phyloP scores from a whole-genome alignment of 176 grass and related monocot genomes.

The Ampelocalamus luodianensis region DNA sequence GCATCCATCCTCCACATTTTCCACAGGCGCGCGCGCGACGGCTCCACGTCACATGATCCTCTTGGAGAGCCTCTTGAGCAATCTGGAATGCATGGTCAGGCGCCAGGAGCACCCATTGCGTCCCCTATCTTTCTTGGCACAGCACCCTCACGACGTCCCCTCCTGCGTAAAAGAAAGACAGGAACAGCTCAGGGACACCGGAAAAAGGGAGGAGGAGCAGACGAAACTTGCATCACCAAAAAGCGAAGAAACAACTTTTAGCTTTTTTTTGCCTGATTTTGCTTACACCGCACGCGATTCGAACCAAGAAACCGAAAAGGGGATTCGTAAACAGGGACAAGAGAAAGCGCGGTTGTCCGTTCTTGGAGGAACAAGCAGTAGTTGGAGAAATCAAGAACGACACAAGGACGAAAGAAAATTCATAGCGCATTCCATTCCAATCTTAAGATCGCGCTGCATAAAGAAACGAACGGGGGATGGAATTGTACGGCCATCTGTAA shows the following conservation, averaged over 20 bases:
- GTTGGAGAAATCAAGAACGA: conserved; percentile 53
- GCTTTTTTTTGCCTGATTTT: conserved; percentile 38
- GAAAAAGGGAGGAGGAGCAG: conserved; percentile 1
- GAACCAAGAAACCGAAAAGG: conserved; percentile 32
- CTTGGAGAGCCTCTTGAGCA: conserved; percentile 56
- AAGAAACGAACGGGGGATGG: not conserved
- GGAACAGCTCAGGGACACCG: conserved; percentile 40
- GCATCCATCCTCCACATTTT: conserved; percentile 59
- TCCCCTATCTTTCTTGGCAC: conserved; percentile 21
- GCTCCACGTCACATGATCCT: conserved; percentile 55
- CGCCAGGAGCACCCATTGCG: conserved; percentile 39
- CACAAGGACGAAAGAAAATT: conserved; percentile 29
- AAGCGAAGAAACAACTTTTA: conserved; percentile 56
- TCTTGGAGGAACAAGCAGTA: conserved; percentile 43
- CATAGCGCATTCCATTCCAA: not conserved
- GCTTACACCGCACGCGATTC: conserved; percentile 59
- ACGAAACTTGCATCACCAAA: conserved; percentile 53
- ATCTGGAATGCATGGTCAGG: conserved; percentile 49
- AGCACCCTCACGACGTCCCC: conserved; percentile 39
- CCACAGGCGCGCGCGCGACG: not conserved
- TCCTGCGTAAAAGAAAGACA: conserved; percentile 36
- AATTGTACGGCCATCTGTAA: conserved; percentile 46
- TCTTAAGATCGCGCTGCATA: conserved; percentile 28
- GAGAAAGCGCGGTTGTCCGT: conserved; percentile 20
- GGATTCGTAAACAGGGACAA: conserved; percentile 33